Base-by-base conservation (phyloP, 352 stramenopile species). In the Phytopythium oedochilum region DNA sequence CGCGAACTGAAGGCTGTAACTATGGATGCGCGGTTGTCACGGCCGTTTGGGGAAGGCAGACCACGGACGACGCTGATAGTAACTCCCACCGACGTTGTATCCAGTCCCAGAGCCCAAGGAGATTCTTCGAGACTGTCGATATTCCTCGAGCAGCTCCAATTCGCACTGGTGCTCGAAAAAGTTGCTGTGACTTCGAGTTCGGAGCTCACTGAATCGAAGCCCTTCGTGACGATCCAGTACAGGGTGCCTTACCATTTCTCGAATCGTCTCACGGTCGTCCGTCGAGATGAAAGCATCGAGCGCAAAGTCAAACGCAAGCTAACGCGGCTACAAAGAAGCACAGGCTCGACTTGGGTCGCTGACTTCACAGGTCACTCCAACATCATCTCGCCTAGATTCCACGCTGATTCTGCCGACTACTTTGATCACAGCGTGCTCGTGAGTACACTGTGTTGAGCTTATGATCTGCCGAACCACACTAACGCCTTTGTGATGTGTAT, bases 351-450 rank as follows among this genome's bases (percentile, higher is more conserved):
- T 11, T 46, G 54, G 26, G 31, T 31, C 17, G 57, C 64, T 46
- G 53, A 67, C 26, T 65, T 64, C 10, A 54, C 47, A 15, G 51
- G 60, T 23, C 54, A 66, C 31, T 54, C 65, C 15, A 66, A 72
- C 20, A 36, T 75, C 11, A 78, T 79, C 38, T 48, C 72, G 20
- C 49, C 71, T 3, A 47, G 46, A 11, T 53, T 69, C 49, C 38
- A 59, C 10, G 34, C 54, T 12, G 59, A 78, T 48, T 23, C 47
- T 1, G 61, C 12, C 12, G 29, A 57, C 11, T 61, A 59, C 28
- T 73, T 73, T 36, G 59, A 51, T n/a, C 53, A 25, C 35, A 58
- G 47, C 6, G 57, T 64, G 29, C n/a, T 83, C 64, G 72, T 83
- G 32, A 23, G 26, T 18, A 57, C n/a, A 10, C 34, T 17, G 1